Conservation (phyloP, 345 rosid species). For the Sisymbrium irio region DNA sequence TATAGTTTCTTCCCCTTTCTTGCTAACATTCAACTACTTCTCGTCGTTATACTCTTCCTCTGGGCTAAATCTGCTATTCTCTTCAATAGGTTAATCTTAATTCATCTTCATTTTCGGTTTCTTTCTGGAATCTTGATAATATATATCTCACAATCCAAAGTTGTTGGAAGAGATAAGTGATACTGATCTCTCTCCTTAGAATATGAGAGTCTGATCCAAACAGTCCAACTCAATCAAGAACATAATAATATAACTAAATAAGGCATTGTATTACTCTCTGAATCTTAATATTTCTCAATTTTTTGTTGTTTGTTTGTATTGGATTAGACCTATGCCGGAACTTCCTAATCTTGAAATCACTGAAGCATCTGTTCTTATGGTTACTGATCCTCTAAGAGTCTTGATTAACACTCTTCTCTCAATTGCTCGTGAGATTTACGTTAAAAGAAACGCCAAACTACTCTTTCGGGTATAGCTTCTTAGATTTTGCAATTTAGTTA, state of each 20-base stretch:
- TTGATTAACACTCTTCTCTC: slow-evolving; percentile 48
- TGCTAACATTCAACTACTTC: slow-evolving; percentile 58
- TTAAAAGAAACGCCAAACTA: slow-evolving; percentile 55
- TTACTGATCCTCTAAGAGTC: slow-evolving; percentile 43
- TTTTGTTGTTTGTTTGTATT: neutral
- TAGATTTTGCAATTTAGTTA: too few relatives aligned
- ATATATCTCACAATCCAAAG: too few relatives aligned
- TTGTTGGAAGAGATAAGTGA: too few relatives aligned
- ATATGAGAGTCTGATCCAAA: too few relatives aligned
- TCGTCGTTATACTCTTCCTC: slow-evolving; percentile 70
- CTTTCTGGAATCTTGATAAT: too few relatives aligned
- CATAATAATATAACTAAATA: too few relatives aligned
- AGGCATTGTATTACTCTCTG: neutral
- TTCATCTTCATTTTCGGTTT: neutral
- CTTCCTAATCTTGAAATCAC: slow-evolving; percentile 84
- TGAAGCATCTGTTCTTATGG: slow-evolving; percentile 51
- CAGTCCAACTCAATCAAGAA: too few relatives aligned
- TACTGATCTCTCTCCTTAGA: too few relatives aligned
- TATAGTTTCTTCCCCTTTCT: slow-evolving; percentile 62
- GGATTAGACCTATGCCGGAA: slow-evolving; percentile 82
- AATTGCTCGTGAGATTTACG: slow-evolving; percentile 60
- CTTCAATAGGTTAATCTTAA: slow-evolving; percentile 56
- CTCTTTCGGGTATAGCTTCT: too few relatives aligned
- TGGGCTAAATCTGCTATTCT: slow-evolving; percentile 99
- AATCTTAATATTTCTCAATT: neutral